A percentile compares a stretch with the other conserved stretches of the same genome.
Conservation (phyloP, 208 protist genomes). For the Trypanosoma lewisi region DNA sequence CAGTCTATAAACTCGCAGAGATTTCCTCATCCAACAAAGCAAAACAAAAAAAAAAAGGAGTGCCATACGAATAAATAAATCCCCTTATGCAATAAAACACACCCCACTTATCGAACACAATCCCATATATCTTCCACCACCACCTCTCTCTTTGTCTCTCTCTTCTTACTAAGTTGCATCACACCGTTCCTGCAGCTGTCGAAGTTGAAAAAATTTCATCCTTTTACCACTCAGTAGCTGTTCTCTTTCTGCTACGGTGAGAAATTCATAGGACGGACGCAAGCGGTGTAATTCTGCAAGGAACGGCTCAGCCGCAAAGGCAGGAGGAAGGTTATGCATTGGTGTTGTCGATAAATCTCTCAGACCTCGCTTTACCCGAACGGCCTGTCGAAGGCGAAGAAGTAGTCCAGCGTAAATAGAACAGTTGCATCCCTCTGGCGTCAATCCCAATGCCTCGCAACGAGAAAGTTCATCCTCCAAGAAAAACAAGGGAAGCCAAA, state of each 20-base stretch:
- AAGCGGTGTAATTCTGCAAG: conserved; percentile 22
- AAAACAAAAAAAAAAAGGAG: conserved; percentile 8
- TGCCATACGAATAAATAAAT: not conserved
- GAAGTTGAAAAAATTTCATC: conserved; percentile 5
- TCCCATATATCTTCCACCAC: not conserved
- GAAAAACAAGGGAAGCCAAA: conserved; percentile 27
- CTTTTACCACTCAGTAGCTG: conserved; percentile 1
- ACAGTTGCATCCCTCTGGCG: conserved; percentile 7
- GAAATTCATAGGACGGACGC: conserved; percentile 26
- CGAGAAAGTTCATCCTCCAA: conserved; percentile 19
- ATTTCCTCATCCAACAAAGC: not conserved
- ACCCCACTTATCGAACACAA: not conserved
- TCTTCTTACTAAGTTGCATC: conserved; percentile 10
- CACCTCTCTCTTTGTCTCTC: no score
- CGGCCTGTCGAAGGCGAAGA: conserved; percentile 21
- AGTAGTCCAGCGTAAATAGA: conserved; percentile 18
- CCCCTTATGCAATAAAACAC: not conserved
- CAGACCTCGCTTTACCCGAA: conserved; percentile 15
- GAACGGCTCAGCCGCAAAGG: conserved; percentile 1
- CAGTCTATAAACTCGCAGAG: not conserved
- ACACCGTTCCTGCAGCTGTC: conserved; percentile 18
- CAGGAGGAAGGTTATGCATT: not conserved
- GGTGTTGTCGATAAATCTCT: not conserved
- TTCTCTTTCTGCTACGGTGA: conserved; percentile 13
- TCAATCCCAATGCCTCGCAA: conserved; percentile 7